These are phyloP conservation scores for Rhodotorula graminis DNA, from an alignment of 768 basidiomycete genomes.

Conservation along the genomic window DNA sequence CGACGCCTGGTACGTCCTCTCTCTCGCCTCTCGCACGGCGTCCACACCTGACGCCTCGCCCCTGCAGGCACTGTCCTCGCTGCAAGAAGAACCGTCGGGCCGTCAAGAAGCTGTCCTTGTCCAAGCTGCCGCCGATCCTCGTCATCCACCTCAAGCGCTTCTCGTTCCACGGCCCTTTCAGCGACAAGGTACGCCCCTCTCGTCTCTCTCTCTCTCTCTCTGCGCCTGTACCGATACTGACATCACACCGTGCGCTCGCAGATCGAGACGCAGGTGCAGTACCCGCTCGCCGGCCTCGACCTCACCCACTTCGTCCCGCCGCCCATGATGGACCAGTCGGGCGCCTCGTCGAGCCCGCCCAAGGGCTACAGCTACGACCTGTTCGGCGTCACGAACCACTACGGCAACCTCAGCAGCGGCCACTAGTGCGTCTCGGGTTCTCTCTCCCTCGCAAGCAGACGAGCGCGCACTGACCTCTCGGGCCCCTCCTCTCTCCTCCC, in stretches of 20 bases:
- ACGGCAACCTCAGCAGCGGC: constrained; percentile 85
- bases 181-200: constrained; percentile 59
- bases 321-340: constrained; percentile 52
- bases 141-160: constrained; percentile 90
- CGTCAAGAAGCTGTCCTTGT: constrained; percentile 77
- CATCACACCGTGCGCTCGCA: not conserved
- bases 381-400: constrained; percentile 94
- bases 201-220: no score
- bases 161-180: constrained; percentile 82
- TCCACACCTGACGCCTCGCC: not conserved
- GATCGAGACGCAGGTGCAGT: constrained; percentile 90
- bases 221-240: no score
- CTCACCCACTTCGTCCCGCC: constrained; percentile 80
- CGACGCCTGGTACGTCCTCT: constrained; percentile 75
- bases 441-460: not conserved
- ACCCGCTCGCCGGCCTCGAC: constrained; percentile 62
- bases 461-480: not conserved
- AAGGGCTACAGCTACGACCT: constrained; percentile 82
- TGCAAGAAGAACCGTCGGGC: constrained; percentile 86
- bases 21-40: not conserved
- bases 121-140: constrained; percentile 86
- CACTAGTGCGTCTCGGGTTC: constrained; percentile 62
- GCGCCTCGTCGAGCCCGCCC: constrained; percentile 56
- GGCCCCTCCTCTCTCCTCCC: not conserved
- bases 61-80: constrained; percentile 78